These are phyloP conservation scores for Carpinus viminea DNA, from an alignment of 306 rosid species.

Conservation along the genomic window DNA sequence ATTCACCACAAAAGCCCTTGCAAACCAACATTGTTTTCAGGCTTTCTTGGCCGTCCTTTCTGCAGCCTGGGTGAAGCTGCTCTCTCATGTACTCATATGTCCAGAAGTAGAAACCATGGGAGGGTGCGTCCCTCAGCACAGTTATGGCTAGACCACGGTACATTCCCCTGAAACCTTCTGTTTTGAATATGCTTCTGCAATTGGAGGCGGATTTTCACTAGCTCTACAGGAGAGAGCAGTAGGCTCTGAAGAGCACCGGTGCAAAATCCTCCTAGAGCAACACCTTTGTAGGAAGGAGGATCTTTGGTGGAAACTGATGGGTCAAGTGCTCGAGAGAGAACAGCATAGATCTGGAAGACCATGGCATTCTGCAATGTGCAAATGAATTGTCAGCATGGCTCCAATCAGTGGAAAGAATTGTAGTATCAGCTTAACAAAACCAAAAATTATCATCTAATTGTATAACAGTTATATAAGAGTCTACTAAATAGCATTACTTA, in stretches of 20 bases:
- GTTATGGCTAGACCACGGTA: slow-evolving; percentile 72
- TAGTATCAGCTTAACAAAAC: background rate
- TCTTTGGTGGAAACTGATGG: slow-evolving; percentile 34
- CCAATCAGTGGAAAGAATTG: background rate
- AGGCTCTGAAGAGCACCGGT: slow-evolving; percentile 75
- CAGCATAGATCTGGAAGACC: slow-evolving; percentile 78
- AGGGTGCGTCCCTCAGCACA: slow-evolving; percentile 65
- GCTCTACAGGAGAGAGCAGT: slow-evolving; percentile 65
- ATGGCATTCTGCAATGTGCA: slow-evolving; percentile 64
- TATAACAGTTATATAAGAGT: no score
- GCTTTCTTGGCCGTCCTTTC: slow-evolving; percentile 60
- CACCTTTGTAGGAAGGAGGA: slow-evolving; percentile 76
- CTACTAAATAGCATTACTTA: no score
- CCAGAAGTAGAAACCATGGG: slow-evolving; percentile 71
- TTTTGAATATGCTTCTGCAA: slow-evolving; percentile 56
- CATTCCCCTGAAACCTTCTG: slow-evolving; percentile 63
- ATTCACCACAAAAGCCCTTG: slow-evolving; percentile 81
- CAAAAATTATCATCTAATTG: background rate
- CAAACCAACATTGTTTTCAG: slow-evolving; percentile 63
- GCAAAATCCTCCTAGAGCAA: slow-evolving; percentile 70
- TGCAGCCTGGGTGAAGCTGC: slow-evolving; percentile 76
- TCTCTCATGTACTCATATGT: slow-evolving; percentile 79
- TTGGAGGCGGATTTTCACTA: slow-evolving; percentile 78
- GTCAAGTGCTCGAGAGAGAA: slow-evolving; percentile 67
- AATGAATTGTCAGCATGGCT: slow-evolving; percentile 14